Evolutionary conservation across 2,329 filamentous ascomycete species (phyloP).

Genomic region (Chaetomium strumarium): DNA sequence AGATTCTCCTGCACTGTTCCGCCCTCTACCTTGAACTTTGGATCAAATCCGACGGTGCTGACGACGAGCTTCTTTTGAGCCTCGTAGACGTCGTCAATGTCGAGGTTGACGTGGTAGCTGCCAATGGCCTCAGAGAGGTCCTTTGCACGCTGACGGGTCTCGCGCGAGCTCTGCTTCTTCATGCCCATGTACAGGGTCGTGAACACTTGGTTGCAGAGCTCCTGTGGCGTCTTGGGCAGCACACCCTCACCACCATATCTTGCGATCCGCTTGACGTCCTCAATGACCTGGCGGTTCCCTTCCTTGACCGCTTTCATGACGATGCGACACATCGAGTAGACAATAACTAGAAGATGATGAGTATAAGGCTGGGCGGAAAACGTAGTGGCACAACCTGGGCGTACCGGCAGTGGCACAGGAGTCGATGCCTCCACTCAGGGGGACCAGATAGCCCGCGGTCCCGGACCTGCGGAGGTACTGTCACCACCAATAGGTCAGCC

Average conservation of each 20-base stretch:
- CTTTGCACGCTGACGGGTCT: slow-evolving; percentile 62
- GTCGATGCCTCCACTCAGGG: slow-evolving; percentile 55
- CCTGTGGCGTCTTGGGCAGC: slow-evolving; percentile 51
- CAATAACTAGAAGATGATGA: slow-evolving; percentile 24
- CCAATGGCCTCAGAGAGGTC: slow-evolving; percentile 58
- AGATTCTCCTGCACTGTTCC: slow-evolving; percentile 57
- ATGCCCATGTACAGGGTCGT: slow-evolving; percentile 67
- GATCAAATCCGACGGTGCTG: slow-evolving; percentile 51
- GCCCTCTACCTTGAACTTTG: slow-evolving; percentile 55
- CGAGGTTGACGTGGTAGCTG: slow-evolving; percentile 64
- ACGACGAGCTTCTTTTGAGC: slow-evolving; percentile 56
- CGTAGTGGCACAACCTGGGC: not conserved
- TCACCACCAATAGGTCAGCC: not conserved
- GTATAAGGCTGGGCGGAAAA: slow-evolving; percentile 12
- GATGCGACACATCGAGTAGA: slow-evolving; percentile 49
- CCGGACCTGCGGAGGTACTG: slow-evolving; percentile 48
- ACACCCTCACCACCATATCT: slow-evolving; percentile 24
- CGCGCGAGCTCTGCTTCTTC: slow-evolving; percentile 56
- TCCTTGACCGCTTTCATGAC: slow-evolving; percentile 47
- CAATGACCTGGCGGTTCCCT: slow-evolving; percentile 35
- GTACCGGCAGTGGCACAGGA: slow-evolving; percentile 41
- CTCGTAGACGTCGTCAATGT: slow-evolving; percentile 64
- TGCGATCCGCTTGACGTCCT: slow-evolving; percentile 34
- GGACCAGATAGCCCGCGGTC: slow-evolving; percentile 49
- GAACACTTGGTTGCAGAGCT: slow-evolving; percentile 45